Evolutionary conservation across 139 green algal genomes (phyloP).

Genomic region (Chlamydomonas asymmetrica): DNA sequence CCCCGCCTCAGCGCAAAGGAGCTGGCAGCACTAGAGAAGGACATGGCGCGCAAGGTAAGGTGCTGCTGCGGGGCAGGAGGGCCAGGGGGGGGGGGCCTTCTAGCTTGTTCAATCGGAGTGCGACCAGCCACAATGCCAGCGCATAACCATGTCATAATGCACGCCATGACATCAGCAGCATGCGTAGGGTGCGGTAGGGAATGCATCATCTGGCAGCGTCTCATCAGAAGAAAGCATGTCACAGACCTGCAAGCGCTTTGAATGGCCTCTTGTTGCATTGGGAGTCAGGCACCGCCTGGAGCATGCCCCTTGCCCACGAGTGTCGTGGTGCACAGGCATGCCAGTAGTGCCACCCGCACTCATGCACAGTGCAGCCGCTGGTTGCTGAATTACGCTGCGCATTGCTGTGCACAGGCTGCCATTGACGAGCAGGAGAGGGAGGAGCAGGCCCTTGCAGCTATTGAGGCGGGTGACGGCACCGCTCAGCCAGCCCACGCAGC

Average conservation of each 20-base stretch:
- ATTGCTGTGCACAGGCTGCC: slow-evolving; percentile 44
- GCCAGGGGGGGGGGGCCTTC: background rate
- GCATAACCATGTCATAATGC: no score
- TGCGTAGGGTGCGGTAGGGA: no score
- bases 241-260: no score
- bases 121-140: no score
- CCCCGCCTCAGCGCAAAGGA: slow-evolving; percentile 53
- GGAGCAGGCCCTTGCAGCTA: slow-evolving; percentile 53
- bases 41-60: no score
- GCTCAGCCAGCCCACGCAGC: no score
- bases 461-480: no score
- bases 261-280: no score
- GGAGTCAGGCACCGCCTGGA: no score
- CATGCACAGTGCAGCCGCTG: background rate
- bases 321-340: background rate
- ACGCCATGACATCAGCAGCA: no score
- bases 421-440: slow-evolving; percentile 77
- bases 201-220: no score
- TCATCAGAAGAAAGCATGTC: no score
- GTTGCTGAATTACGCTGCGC: slow-evolving; percentile 1
- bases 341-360: background rate
- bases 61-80: slow-evolving; percentile 13
- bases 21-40: slow-evolving; percentile 34
- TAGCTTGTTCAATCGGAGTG: background rate
- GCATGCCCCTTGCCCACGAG: background rate